Conservation (phyloP, 495 filamentous ascomycete genomes). For the Haplographium delicatum region DNA sequence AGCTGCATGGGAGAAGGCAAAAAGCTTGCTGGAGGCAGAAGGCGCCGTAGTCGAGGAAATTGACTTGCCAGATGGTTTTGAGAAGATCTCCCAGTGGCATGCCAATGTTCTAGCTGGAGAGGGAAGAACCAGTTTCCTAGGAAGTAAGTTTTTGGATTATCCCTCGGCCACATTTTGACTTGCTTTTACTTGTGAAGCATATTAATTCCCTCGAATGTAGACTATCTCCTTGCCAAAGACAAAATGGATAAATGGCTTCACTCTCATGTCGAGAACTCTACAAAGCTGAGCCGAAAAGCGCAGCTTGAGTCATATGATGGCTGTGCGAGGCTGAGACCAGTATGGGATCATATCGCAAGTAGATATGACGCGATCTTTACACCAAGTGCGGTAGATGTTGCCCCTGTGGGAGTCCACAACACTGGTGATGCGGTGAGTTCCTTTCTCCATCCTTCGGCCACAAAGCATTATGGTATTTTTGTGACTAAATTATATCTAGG, state of each 20-base stretch:
- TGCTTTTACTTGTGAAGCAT: neutral
- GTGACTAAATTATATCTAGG: no score
- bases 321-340: slow-evolving; percentile 39
- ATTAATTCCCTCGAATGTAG: slow-evolving; percentile 20
- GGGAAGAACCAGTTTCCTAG: slow-evolving; percentile 37
- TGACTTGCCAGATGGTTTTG: slow-evolving; percentile 40
- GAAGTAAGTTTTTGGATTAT: slow-evolving; percentile 13
- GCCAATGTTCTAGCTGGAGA: slow-evolving; percentile 34
- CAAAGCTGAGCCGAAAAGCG: slow-evolving; percentile 31
- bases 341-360: slow-evolving; percentile 38
- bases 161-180: neutral
- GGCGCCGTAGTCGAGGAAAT: slow-evolving; percentile 44
- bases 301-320: slow-evolving; percentile 40
- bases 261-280: slow-evolving; percentile 39
- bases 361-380: slow-evolving; percentile 44
- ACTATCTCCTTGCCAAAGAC: slow-evolving; percentile 38
- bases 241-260: slow-evolving; percentile 32
- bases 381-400: slow-evolving; percentile 44
- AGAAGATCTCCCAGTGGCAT: slow-evolving; percentile 37
- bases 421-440: slow-evolving; percentile 43
- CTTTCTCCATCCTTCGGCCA: slow-evolving; percentile 29
- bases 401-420: slow-evolving; percentile 36
- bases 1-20: slow-evolving; percentile 37
- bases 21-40: slow-evolving; percentile 31
- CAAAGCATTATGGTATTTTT: no score